Evolutionary conservation across 108 stramenopile genomes (phyloP).

Genomic region (Cyclotella distinguenda): DNA sequence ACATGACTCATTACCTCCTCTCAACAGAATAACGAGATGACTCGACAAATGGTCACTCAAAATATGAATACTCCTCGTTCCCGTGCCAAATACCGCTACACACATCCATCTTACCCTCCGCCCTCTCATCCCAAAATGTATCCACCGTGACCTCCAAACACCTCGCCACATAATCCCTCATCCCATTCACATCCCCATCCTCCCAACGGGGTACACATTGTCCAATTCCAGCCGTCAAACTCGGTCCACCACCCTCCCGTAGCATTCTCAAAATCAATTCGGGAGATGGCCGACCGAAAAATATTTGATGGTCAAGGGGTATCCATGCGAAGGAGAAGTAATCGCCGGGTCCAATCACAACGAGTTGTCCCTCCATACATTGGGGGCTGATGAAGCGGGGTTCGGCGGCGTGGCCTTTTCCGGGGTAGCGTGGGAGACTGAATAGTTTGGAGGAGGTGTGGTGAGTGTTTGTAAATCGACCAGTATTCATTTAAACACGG

Average conservation of each 20-base stretch:
- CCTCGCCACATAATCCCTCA: slow-evolving; percentile 55
- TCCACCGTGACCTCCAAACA: slow-evolving; percentile 71
- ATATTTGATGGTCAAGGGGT: slow-evolving; percentile 76
- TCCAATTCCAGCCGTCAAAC: slow-evolving; percentile 35
- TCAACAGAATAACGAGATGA: too few relatives aligned
- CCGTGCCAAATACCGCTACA: slow-evolving; percentile 77
- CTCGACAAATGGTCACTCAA: too few relatives aligned
- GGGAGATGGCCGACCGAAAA: slow-evolving; percentile 78
- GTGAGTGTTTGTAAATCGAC: too few relatives aligned
- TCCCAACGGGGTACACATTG: slow-evolving; percentile 40
- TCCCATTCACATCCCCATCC: slow-evolving; percentile 47
- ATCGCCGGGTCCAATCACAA: slow-evolving; percentile 70
- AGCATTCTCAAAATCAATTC: slow-evolving; percentile 59
- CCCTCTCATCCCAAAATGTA: slow-evolving; percentile 46
- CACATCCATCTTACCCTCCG: slow-evolving; percentile 46
- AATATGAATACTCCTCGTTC: slow-evolving; percentile 61
- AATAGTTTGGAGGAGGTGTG: too few relatives aligned
- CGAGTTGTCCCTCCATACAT: slow-evolving; percentile 80
- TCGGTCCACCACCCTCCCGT: slow-evolving; percentile 52
- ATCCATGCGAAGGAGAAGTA: slow-evolving; percentile 86
- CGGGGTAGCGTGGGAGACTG: slow-evolving; percentile 47
- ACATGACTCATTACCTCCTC: too few relatives aligned
- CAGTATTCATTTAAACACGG: too few relatives aligned
- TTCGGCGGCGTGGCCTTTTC: slow-evolving; percentile 72
- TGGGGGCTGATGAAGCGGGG: slow-evolving; percentile 59